Evolutionary conservation across 2,329 filamentous ascomycete genomes (phyloP), one percentile per base, ranked within the genome.

Genomic region (Curvularia verruculosa): DNA sequence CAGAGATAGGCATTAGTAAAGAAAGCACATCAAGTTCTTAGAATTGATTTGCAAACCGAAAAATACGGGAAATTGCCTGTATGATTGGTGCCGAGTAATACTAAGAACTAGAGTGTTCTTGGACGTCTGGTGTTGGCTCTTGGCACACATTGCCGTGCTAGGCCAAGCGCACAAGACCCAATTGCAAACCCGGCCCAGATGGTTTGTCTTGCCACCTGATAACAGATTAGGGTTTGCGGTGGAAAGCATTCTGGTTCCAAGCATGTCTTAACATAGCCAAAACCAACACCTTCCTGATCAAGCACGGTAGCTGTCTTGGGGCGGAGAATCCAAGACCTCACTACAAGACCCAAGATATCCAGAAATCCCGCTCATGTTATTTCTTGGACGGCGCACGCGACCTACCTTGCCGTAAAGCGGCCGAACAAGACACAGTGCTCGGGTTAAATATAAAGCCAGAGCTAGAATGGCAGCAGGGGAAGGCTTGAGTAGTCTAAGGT

Each of bases 1-100:
- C 47, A 63, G 55, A 60, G 54, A 61, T 60, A 61, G 50, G 29
- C 24, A 49, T n/a, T 24, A n/a, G 23, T 19, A 21, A 23, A 47
- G 31, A 23, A 31, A 47, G 24, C 21, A 39, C 40, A 37, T 15
- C 37, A 37, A 21, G 39, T 47, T 15, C 29, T 19, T 50, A 19
- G 56, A 49, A 52, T 37, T n/a, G 24, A 47, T 49, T 18, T 56
- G 23, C 9, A 6, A 44, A 37, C 45, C 46, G 49, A 46, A 36
- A 18, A n/a, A 12, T 13, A 37, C 26, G 39, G 28, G 52, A 41
- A 50, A 43, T 44, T 51, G 59, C 23, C 49, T 39, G 26, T 23
- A 18, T 23, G 28, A 43, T 66, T 67, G 65, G 65, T 58, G 61
- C 65, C 61, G 58, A 67, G 63, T 41, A 43, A 49, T 56, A 56